A percentile compares a stretch with the other conserved stretches of the same genome.
phyloP scores from a whole-genome alignment of 2,329 filamentous ascomycete genomes.

The Scytalidium sp. region DNA sequence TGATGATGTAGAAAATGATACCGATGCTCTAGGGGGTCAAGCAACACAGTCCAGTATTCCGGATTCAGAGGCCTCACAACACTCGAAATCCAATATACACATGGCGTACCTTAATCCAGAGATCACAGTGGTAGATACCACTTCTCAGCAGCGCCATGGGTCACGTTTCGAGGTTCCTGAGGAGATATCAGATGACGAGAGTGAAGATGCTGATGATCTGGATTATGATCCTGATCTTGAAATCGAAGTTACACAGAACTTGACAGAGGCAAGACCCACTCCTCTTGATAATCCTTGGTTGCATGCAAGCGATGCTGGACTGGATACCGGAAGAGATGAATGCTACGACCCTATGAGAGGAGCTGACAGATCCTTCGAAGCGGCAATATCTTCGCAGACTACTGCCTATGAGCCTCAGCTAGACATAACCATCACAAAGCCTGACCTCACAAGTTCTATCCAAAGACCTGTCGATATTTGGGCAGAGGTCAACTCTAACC shows the following conservation, averaged over 20 bases:
- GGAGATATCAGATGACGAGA: not conserved
- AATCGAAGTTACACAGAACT: not conserved
- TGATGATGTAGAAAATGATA: conserved; percentile 4
- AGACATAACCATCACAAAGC: not conserved
- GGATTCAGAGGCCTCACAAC: conserved; percentile 12
- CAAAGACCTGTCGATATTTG: not conserved
- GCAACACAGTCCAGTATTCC: conserved; percentile 28
- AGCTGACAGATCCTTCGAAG: too few relatives aligned
- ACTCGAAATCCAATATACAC: not conserved
- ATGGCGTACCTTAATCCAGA: conserved; percentile 4
- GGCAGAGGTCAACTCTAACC: not conserved
- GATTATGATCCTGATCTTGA: not conserved
- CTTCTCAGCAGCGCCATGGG: not conserved
- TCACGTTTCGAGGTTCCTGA: not conserved
- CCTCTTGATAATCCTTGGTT: not conserved
- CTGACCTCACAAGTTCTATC: not conserved
- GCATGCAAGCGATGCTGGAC: not conserved
- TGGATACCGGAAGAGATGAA: too few relatives aligned
- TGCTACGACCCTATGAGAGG: not conserved
- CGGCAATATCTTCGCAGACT: not conserved
- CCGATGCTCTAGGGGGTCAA: conserved; percentile 12
- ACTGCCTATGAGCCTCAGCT: not conserved
- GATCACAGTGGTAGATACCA: not conserved
- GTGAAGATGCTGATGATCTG: not conserved
- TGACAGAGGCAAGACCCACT: not conserved